These are phyloP conservation scores for Amanita jacksonii DNA, from an alignment of 768 basidiomycete genomes.

Conservation along the genomic window DNA sequence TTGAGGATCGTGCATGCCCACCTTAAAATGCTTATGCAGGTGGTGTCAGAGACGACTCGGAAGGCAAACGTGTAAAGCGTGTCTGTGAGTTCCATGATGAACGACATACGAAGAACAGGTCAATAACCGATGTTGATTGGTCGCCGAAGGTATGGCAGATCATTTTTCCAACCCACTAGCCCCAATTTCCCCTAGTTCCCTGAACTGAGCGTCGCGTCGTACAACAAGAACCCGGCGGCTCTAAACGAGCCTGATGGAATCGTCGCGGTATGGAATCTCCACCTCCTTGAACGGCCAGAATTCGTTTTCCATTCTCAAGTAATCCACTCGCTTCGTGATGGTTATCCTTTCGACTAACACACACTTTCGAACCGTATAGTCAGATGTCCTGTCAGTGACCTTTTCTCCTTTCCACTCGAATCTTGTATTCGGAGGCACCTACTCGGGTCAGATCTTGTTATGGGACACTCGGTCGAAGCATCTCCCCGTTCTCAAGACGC, in stretches of 20 bases:
- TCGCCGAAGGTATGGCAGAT: conserved; percentile 70
- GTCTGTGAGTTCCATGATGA: conserved; percentile 94
- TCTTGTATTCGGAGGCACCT: conserved; percentile 96
- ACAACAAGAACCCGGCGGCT: conserved; percentile 94
- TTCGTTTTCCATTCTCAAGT: conserved; percentile 99
- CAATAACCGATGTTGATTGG: conserved; percentile 96
- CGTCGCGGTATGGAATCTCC: conserved; percentile 96
- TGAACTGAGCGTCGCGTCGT: conserved; percentile 90
- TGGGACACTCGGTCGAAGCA: conserved; percentile 99
- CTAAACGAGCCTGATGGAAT: conserved; percentile 95
- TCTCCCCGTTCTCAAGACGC: conserved; percentile 92
- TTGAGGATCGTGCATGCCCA: background rate
- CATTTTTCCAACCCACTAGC: background rate
- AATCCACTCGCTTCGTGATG: conserved; percentile 6
- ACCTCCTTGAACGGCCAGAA: conserved; percentile 90
- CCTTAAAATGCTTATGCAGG: background rate
- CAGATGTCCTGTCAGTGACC: conserved; percentile 92
- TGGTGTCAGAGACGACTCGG: conserved; percentile 67
- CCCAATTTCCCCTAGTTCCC: conserved; percentile 57
- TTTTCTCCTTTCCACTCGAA: conserved; percentile 99
- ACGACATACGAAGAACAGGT: conserved; percentile 83
- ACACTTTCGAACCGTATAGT: conserved; percentile 48
- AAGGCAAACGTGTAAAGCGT: conserved; percentile 84
- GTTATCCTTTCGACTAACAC: conserved; percentile 6
- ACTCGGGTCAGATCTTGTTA: conserved; percentile 94